Percentiles rank a stretch among this genome's conserved stretches.
These are phyloP conservation scores for Candida montana DNA, from an alignment of 805 yeast genomes.

Conservation along the genomic window DNA sequence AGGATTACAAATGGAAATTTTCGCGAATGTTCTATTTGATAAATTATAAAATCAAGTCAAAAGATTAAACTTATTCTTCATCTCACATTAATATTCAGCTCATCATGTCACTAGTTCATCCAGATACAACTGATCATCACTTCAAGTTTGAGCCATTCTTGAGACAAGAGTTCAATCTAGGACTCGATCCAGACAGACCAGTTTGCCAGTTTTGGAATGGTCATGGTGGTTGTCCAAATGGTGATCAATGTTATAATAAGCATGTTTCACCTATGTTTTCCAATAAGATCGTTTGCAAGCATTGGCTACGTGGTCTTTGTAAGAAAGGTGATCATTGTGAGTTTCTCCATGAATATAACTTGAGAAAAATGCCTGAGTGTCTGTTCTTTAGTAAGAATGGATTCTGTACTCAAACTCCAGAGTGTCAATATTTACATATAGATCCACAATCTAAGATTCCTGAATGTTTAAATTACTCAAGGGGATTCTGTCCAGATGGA, in stretches of 20 bases:
- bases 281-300: conserved; percentile 90
- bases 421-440: conserved; percentile 86
- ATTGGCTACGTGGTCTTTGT: conserved; percentile 96
- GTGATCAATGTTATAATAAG: conserved; percentile 79
- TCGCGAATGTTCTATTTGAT: conserved; percentile 5
- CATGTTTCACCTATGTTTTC: conserved; percentile 65
- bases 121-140: conserved; percentile 34
- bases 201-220: conserved; percentile 69
- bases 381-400: conserved; percentile 76
- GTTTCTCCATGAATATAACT: conserved; percentile 89
- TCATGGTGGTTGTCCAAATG: conserved; percentile 76
- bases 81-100: no score
- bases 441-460: conserved; percentile 89
- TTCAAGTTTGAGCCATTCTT: conserved; percentile 81
- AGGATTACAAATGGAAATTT: not conserved
- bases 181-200: conserved; percentile 86
- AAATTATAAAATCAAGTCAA: no score
- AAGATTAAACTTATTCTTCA: no score
- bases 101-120: conserved; percentile 34
- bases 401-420: conserved; percentile 87
- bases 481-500: conserved; percentile 91
- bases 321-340: conserved; percentile 96
- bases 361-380: conserved; percentile 96
- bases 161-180: conserved; percentile 72
- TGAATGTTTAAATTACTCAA: conserved; percentile 73